Evolutionary conservation across 2,329 filamentous ascomycete genomes (phyloP), one percentile per base, ranked within the genome.

Genomic region (Colletotrichum cordylinicola): DNA sequence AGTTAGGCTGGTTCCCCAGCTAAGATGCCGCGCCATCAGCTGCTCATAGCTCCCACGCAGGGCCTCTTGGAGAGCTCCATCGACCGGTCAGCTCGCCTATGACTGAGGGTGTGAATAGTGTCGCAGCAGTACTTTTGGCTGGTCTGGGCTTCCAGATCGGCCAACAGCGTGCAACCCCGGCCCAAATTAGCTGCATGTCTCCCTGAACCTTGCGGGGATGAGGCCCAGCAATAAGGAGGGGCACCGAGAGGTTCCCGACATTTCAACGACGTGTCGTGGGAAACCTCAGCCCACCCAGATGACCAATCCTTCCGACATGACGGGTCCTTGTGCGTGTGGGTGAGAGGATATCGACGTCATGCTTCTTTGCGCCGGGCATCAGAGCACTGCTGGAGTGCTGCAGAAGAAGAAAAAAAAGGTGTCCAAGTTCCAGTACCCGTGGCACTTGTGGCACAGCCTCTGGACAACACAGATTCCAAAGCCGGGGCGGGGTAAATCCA

Each of bases 261-360:
- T 33, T 52, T 75, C 27, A 33, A 72, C 72, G 56, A 67, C 55
- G 33, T 27, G 35, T 52, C 43, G 55, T 60, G 58, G 58, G 33
- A 37, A 74, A 58, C 48, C 52, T 70, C 74, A 67, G 67, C 71
- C 71, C 72, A 76, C 65, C 43, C 60, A 31, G 66, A 75, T 75
- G 74, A 70, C 74, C 74, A 66, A 71, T 71, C 21, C 71, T 71
- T 60, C 66, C 67, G 52, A 55, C 48, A 70, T 31, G 61, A 70
- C 61, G 60, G 71, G 74, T 67, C 71, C 66, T 62, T 33, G 33
- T 76, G 60, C 71, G 71, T 66, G 65, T 66, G 37, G 12, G 56
- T 76, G 74, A 70, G 66, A 66, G 31, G 33, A 66, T 67, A 31
- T 56, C 48, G 71, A 76, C 74, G 74, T 76, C 74, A 76, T 76